phyloP scores from a whole-genome alignment of 2,329 filamentous ascomycete genomes.

The Xylaria sp. region DNA sequence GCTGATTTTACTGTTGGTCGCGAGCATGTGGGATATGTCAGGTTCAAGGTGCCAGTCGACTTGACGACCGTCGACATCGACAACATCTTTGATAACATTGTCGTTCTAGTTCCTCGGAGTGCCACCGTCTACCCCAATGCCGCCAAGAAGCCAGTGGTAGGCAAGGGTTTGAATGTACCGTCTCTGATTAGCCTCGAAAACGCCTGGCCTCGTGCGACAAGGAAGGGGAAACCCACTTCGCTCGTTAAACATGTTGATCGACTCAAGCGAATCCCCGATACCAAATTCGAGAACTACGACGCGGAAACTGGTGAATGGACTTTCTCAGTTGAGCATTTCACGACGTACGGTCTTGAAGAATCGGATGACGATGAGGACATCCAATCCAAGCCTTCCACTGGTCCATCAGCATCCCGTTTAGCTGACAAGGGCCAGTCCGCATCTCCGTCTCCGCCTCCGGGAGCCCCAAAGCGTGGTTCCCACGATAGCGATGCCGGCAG shows the following conservation, averaged over 20 bases:
- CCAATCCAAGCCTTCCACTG: conserved; percentile 46
- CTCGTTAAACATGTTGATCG: conserved; percentile 82
- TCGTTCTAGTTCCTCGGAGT: conserved; percentile 74
- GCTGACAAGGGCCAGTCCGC: conserved; percentile 29
- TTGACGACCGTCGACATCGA: conserved; percentile 78
- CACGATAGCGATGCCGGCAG: conserved; percentile 60
- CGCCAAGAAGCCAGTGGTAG: conserved; percentile 77
- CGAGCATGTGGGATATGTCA: conserved; percentile 76
- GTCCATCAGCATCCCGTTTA: conserved; percentile 25
- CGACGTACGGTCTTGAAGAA: conserved; percentile 87
- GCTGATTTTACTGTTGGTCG: conserved; percentile 80
- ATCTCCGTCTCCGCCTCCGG: conserved; percentile 28
- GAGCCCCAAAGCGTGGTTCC: conserved; percentile 14
- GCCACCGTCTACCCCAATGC: conserved; percentile 85
- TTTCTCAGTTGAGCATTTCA: conserved; percentile 95
- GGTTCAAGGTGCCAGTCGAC: conserved; percentile 82
- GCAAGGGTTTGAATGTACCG: conserved; percentile 89
- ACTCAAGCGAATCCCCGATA: conserved; percentile 77
- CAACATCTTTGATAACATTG: conserved; percentile 75
- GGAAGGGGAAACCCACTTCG: conserved; percentile 63
- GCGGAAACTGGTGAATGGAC: conserved; percentile 81
- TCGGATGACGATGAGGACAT: conserved; percentile 70
- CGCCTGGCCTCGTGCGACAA: conserved; percentile 79
- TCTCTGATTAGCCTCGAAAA: conserved; percentile 87
- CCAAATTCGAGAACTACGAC: conserved; percentile 81